Conservation (phyloP, 495 filamentous ascomycete species). For the Penicillium atrosanguineum region DNA sequence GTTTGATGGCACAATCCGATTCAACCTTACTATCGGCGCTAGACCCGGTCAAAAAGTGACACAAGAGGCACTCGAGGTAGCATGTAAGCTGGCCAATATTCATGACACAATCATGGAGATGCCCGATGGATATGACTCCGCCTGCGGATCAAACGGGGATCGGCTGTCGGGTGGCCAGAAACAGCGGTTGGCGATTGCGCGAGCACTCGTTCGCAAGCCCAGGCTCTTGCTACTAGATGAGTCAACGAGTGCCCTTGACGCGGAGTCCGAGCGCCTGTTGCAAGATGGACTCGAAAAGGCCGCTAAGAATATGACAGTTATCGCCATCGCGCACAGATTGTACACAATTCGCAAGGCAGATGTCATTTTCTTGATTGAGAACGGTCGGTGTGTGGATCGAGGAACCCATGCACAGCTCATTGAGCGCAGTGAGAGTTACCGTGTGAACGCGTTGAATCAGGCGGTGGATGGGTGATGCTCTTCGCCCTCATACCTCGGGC, state of each 20-base stretch:
- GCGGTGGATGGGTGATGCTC: background rate
- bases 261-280: constrained; percentile 64
- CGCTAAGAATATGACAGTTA: constrained; percentile 64
- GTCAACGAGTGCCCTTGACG: constrained; percentile 70
- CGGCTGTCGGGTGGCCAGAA: constrained; percentile 69
- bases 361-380: constrained; percentile 51
- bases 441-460: background rate
- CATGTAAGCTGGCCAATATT: constrained; percentile 54
- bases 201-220: constrained; percentile 69
- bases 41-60: constrained; percentile 33
- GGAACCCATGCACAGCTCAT: constrained; percentile 1
- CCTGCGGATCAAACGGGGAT: constrained; percentile 58
- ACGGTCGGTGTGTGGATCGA: background rate
- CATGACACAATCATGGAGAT: constrained; percentile 53
- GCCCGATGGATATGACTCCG: constrained; percentile 60
- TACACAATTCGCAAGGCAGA: constrained; percentile 71
- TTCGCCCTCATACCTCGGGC: no score
- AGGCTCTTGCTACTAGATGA: constrained; percentile 70
- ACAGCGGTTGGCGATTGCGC: constrained; percentile 69
- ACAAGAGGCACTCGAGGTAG: constrained; percentile 48
- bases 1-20: constrained; percentile 49
- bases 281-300: constrained; percentile 64
- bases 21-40: constrained; percentile 52
- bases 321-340: constrained; percentile 73
- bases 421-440: constrained; percentile 1